Conservation (phyloP, 495 filamentous ascomycete species). For the Friedmanniomyces endolithicus region DNA sequence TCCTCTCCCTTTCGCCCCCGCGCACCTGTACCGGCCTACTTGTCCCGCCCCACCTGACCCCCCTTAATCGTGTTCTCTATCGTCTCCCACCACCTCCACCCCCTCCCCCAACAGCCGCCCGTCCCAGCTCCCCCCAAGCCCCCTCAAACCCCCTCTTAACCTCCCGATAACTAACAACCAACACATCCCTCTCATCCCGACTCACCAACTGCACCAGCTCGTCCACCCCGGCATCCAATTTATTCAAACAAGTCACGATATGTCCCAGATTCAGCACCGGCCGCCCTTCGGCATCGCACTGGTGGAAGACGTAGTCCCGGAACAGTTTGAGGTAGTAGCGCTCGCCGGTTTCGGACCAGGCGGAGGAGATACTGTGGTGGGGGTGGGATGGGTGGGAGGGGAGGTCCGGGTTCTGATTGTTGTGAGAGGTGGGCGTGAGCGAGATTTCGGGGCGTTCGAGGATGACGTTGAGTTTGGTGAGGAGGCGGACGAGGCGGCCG, state of each 20-base stretch:
- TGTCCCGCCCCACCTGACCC: no score
- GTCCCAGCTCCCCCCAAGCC: constrained; percentile 60
- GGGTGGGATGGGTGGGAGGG: neutral
- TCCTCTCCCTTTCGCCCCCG: no score
- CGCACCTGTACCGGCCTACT: no score
- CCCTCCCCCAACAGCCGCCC: no score
- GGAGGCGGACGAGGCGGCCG: constrained; percentile 65
- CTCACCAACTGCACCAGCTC: constrained; percentile 78
- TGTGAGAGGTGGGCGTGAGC: constrained; percentile 3
- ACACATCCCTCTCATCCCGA: constrained; percentile 73
- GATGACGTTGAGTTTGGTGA: constrained; percentile 73
- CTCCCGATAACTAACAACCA: constrained; percentile 79
- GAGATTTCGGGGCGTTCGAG: constrained; percentile 69
- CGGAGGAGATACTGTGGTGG: neutral
- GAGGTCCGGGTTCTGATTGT: neutral
- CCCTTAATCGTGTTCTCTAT: no score
- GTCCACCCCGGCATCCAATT: constrained; percentile 78
- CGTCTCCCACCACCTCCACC: no score
- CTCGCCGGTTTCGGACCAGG: constrained; percentile 80
- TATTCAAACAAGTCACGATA: constrained; percentile 71
- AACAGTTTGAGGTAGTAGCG: constrained; percentile 88
- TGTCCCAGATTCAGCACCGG: constrained; percentile 75
- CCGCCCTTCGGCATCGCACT: constrained; percentile 70
- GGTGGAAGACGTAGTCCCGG: constrained; percentile 94
- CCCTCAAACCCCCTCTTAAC: constrained; percentile 64